phyloP scores from a whole-genome alignment of 768 basidiomycete genomes.

The Suillus alpinus region DNA sequence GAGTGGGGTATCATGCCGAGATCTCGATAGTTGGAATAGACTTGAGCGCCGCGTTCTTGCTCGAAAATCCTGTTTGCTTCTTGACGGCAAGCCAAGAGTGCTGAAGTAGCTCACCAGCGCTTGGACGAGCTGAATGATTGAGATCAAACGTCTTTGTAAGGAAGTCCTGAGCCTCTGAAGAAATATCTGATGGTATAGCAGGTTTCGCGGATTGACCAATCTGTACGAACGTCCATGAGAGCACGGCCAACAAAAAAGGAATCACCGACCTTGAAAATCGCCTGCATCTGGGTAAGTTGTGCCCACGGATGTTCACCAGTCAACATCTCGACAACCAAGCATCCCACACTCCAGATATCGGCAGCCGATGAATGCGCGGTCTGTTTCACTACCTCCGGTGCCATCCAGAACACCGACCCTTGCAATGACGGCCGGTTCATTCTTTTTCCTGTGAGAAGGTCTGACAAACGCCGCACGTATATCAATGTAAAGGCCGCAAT shows the following conservation, averaged over 20 bases:
- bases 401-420: constrained; percentile 99
- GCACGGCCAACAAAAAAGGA: neutral
- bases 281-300: constrained; percentile 97
- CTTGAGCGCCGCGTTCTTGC: constrained; percentile 23
- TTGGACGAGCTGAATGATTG: constrained; percentile 76
- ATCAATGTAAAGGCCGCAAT: constrained; percentile 26
- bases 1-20: constrained; percentile 15
- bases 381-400: constrained; percentile 97
- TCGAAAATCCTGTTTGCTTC: constrained; percentile 25
- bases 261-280: constrained; percentile 82
- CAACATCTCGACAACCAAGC: constrained; percentile 94
- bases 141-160: constrained; percentile 83
- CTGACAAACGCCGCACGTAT: constrained; percentile 27
- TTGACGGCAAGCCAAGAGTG: constrained; percentile 65
- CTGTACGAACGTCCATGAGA: constrained; percentile 36
- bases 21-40: constrained; percentile 27
- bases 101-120: constrained; percentile 70
- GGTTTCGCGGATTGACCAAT: constrained; percentile 92
- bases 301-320: constrained; percentile 97
- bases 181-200: constrained; percentile 87
- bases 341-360: constrained; percentile 96
- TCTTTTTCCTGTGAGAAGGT: constrained; percentile 56
- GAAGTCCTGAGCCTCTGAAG: constrained; percentile 84
- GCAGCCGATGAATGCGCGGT: constrained; percentile 88
- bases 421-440: constrained; percentile 90